Percentiles rank a stretch among this genome's conserved stretches.
Evolutionary conservation across 805 yeast species (phyloP).

Genomic region (Barnettozyma siamensis): DNA sequence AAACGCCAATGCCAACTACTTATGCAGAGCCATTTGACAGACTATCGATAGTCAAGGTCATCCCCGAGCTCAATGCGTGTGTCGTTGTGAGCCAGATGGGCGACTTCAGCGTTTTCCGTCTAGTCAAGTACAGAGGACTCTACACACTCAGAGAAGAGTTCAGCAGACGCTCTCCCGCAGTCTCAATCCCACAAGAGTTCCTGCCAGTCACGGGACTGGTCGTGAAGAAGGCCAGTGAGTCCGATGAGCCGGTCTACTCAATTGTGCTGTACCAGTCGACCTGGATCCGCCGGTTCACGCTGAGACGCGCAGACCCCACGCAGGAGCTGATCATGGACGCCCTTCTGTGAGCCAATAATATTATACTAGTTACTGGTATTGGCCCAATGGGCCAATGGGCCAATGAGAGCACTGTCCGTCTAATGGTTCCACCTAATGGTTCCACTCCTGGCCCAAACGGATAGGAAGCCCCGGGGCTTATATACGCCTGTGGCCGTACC

Average conservation of each 20-base stretch:
- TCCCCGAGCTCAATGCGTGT: constrained; percentile 37
- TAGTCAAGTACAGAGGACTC: constrained; percentile 37
- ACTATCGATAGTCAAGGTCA: constrained; percentile 26
- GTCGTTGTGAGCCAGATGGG: constrained; percentile 41
- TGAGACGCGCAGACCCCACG: background rate
- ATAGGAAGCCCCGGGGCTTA: no score
- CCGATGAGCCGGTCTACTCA: background rate
- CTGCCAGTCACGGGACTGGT: background rate
- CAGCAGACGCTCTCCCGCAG: no score
- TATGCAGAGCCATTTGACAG: constrained; percentile 19
- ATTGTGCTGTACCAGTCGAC: background rate
- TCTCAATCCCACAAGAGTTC: background rate
- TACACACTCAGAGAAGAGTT: constrained; percentile 38
- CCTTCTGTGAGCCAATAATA: background rate
- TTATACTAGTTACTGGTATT: no score
- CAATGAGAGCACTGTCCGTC: no score
- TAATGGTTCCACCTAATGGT: background rate
- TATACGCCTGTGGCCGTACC: background rate
- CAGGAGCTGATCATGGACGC: background rate
- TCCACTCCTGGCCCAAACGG: background rate
- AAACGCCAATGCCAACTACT: constrained; percentile 29
- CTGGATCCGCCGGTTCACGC: background rate
- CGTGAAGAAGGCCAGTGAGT: background rate
- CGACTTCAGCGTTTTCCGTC: constrained; percentile 34
- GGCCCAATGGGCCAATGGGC: no score